Percentiles rank a stretch among this genome's conserved stretches.
These are phyloP conservation scores for Pseudozyma tsukubaensis DNA, from an alignment of 1,284 basidiomycete genomes.

Conservation along the genomic window DNA sequence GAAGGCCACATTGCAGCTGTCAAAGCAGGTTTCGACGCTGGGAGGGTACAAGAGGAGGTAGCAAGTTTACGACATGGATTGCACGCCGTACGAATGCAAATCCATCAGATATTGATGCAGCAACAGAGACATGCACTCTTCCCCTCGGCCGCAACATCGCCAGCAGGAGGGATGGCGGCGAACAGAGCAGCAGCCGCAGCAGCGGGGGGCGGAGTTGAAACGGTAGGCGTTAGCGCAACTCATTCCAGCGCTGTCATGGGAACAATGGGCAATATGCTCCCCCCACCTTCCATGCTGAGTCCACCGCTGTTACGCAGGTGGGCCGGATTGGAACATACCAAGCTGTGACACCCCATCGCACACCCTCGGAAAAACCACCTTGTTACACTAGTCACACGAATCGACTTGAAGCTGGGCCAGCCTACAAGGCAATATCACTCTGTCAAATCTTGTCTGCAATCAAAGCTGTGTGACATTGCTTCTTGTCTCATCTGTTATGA, in stretches of 20 bases:
- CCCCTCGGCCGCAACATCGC: neutral
- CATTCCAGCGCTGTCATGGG: neutral
- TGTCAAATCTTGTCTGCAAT: neutral
- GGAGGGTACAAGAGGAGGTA: slow-evolving; percentile 52
- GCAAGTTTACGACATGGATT: slow-evolving; percentile 47
- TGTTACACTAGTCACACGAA: no score
- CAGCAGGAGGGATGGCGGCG: neutral
- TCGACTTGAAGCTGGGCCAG: no score
- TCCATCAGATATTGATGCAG: slow-evolving; percentile 49
- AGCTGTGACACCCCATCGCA: slow-evolving; percentile 22
- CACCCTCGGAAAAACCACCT: neutral
- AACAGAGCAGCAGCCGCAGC: neutral
- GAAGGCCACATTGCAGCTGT: slow-evolving; percentile 48
- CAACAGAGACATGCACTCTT: slow-evolving; percentile 49
- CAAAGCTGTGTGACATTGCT: neutral
- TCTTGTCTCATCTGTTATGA: no score
- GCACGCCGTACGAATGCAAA: slow-evolving; percentile 54
- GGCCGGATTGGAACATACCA: slow-evolving; percentile 47
- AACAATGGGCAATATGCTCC: slow-evolving; percentile 9
- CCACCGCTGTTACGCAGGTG: slow-evolving; percentile 40
- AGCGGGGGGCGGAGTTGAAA: neutral
- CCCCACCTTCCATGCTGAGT: slow-evolving; percentile 13
- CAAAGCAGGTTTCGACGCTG: slow-evolving; percentile 48
- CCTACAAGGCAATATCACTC: neutral
- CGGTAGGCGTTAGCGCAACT: neutral